Evolutionary conservation across 139 green algal species (phyloP).

Genomic region (Ettlia oleoabundans): DNA sequence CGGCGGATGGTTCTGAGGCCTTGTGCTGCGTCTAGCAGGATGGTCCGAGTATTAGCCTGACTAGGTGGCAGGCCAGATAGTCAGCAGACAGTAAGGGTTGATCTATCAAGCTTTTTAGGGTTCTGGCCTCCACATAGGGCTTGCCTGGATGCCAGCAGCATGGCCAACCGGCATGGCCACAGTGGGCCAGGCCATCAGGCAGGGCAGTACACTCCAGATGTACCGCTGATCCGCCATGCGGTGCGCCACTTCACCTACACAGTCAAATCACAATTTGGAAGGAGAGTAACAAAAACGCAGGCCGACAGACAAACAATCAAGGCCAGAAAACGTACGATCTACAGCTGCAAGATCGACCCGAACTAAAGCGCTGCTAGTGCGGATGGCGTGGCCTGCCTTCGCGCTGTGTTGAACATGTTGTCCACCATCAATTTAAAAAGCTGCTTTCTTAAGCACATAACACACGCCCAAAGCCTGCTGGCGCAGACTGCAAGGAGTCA

Average conservation of each 20-base stretch:
- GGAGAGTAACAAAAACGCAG: neutral
- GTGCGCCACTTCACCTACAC: neutral
- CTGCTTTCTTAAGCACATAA: too few species aligned
- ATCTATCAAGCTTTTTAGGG: too few species aligned
- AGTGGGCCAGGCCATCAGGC: slow-evolving; percentile 81
- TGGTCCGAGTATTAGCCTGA: too few species aligned
- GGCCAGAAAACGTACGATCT: neutral
- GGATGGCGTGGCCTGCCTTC: too few species aligned
- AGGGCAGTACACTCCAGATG: slow-evolving; percentile 83
- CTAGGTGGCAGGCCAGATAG: neutral
- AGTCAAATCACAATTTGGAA: too few species aligned
- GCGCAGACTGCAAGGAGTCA: too few species aligned
- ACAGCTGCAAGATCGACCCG: too few species aligned
- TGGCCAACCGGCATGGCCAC: slow-evolving; percentile 58
- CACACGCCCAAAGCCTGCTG: too few species aligned
- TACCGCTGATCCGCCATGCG: slow-evolving; percentile 61
- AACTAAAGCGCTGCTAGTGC: too few species aligned
- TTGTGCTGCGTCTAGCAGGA: neutral
- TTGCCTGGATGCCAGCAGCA: slow-evolving; percentile 38
- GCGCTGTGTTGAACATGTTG: too few species aligned
- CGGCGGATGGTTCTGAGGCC: neutral
- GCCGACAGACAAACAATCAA: neutral
- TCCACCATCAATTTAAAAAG: too few species aligned
- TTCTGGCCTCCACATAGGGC: neutral
- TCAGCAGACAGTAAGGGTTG: neutral